A percentile compares a stretch with the other conserved stretches of the same genome.
These are phyloP conservation scores for Madurella mycetomatis DNA, from an alignment of 2,329 filamentous ascomycete genomes.

Conservation along the genomic window DNA sequence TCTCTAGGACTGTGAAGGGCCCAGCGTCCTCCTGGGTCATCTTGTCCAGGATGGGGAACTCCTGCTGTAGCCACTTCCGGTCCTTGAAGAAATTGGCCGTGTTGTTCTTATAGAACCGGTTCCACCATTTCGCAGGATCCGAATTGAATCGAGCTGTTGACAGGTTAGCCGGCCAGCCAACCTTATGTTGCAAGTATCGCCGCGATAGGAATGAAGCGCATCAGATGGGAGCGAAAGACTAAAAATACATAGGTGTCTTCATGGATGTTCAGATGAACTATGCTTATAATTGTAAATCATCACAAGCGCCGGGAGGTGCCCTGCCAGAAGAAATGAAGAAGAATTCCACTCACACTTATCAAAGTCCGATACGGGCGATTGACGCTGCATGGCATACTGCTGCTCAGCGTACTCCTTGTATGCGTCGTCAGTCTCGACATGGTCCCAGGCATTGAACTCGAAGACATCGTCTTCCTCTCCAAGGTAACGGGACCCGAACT, in stretches of 20 bases:
- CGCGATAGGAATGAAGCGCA: constrained; percentile 19
- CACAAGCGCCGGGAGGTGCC: constrained; percentile 29
- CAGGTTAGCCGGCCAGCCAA: constrained; percentile 36
- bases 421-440: constrained; percentile 85
- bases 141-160: constrained; percentile 72
- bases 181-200: constrained; percentile 6
- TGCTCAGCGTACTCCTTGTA: constrained; percentile 82
- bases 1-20: constrained; percentile 71
- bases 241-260: constrained; percentile 57
- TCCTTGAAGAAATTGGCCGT: constrained; percentile 98
- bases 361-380: constrained; percentile 84
- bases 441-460: constrained; percentile 98
- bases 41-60: constrained; percentile 82
- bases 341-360: constrained; percentile 64
- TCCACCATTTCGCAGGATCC: constrained; percentile 95
- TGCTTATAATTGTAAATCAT: constrained; percentile 58
- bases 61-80: constrained; percentile 92
- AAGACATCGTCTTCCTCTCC: constrained; percentile 85
- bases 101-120: constrained; percentile 97
- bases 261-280: constrained; percentile 65
- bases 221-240: constrained; percentile 76
- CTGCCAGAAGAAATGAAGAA: constrained; percentile 3
- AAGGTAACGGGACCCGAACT: constrained; percentile 87
- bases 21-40: constrained; percentile 69
- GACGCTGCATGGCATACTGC: constrained; percentile 81